phyloP scores from a whole-genome alignment of 257 asterid species.

The Mentha longifolia region DNA sequence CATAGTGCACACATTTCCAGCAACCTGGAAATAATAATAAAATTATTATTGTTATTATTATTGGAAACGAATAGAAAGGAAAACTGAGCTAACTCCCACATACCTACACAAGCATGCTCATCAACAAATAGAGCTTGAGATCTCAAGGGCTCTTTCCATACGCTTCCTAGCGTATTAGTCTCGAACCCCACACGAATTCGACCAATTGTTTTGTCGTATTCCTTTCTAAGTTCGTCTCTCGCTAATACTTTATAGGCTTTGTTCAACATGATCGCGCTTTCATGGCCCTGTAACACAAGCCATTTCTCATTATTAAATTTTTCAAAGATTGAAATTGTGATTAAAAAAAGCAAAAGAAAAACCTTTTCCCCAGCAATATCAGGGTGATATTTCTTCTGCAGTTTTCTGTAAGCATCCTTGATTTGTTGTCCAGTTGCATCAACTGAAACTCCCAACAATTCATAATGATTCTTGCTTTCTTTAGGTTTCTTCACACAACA shows the following conservation, averaged over 20 bases:
- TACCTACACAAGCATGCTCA: constrained; percentile 63
- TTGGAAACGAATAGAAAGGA: no score
- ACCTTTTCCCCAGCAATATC: constrained; percentile 71
- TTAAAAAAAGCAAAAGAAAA: not conserved
- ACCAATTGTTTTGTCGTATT: constrained; percentile 50
- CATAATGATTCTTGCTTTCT: constrained; percentile 49
- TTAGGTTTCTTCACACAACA: constrained; percentile 34
- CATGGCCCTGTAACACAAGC: constrained; percentile 55
- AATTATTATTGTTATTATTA: no score
- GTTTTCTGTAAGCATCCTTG: constrained; percentile 57
- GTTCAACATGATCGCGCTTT: constrained; percentile 51
- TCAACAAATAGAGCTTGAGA: constrained; percentile 65
- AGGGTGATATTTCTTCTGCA: constrained; percentile 65
- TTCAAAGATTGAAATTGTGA: not conserved
- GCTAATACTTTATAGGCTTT: constrained; percentile 54
- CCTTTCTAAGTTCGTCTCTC: constrained; percentile 47
- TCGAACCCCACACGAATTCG: constrained; percentile 23
- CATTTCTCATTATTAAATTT: not conserved
- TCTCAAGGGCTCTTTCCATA: constrained; percentile 58
- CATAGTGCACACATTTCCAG: constrained; percentile 61
- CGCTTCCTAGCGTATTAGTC: constrained; percentile 38
- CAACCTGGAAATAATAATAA: constrained; percentile 45
- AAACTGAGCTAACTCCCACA: no score
- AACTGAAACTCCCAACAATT: constrained; percentile 54
- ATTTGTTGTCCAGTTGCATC: constrained; percentile 55